Evolutionary conservation across 768 basidiomycete genomes (phyloP).

Genomic region (Boletus rubescentipes): DNA sequence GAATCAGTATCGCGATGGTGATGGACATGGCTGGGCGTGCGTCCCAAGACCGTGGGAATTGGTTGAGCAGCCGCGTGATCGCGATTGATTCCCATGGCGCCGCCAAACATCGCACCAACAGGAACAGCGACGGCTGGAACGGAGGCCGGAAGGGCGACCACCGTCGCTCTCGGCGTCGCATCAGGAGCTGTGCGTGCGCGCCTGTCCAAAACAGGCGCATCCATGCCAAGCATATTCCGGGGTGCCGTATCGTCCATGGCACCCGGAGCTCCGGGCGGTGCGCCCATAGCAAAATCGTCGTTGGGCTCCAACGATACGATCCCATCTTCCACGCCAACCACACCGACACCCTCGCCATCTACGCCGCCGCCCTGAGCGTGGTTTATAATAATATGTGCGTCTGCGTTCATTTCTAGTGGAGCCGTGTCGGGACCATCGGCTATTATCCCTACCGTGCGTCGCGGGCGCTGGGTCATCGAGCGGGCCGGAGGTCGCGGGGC

Average conservation of each 20-base stretch:
- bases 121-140: constrained; percentile 10
- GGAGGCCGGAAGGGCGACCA: constrained; percentile 50
- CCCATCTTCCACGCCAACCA: constrained; percentile 64
- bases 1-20: constrained; percentile 41
- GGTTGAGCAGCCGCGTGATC: constrained; percentile 17
- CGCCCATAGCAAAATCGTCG: constrained; percentile 88
- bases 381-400: constrained; percentile 54
- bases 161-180: constrained; percentile 63
- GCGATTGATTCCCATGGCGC: constrained; percentile 10
- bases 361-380: constrained; percentile 40
- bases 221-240: constrained; percentile 29
- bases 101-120: constrained; percentile 18
- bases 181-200: constrained; percentile 47
- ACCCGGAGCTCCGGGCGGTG: constrained; percentile 88
- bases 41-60: constrained; percentile 19
- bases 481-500: constrained; percentile 26
- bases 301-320: constrained; percentile 78
- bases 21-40: constrained; percentile 34
- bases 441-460: constrained; percentile 50
- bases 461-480: constrained; percentile 35
- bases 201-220: constrained; percentile 28
- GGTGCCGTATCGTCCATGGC: constrained; percentile 49
- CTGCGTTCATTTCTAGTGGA: constrained; percentile 41
- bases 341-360: constrained; percentile 42
- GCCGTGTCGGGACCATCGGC: constrained; percentile 38